Conservation (phyloP, 805 yeast species). For the Cyberlindnera americana region DNA sequence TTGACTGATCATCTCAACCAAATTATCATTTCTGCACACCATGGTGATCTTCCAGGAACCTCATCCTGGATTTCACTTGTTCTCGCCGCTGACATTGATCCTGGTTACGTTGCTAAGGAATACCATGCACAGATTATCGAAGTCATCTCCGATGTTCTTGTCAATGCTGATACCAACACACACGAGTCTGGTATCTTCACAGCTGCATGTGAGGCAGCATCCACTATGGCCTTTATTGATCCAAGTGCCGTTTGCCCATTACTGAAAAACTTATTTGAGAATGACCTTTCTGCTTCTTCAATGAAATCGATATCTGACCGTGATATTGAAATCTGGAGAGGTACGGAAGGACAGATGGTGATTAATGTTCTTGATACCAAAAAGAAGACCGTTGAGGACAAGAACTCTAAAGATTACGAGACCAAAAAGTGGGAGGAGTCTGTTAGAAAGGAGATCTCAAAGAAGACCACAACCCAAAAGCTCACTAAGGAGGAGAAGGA, state of each 20-base stretch:
- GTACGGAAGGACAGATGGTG: slow-evolving; percentile 66
- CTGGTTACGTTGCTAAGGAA: slow-evolving; percentile 49
- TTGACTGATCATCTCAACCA: slow-evolving; percentile 35
- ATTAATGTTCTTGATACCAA: slow-evolving; percentile 53
- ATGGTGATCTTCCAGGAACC: slow-evolving; percentile 36
- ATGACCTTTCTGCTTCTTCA: slow-evolving; percentile 34
- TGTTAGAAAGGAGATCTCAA: slow-evolving; percentile 69
- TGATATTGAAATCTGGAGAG: slow-evolving; percentile 62
- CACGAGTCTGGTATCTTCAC: slow-evolving; percentile 40
- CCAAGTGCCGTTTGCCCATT: slow-evolving; percentile 55
- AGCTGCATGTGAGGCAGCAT: slow-evolving; percentile 48
- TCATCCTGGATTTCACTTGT: slow-evolving; percentile 76
- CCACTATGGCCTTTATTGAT: slow-evolving; percentile 52
- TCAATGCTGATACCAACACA: slow-evolving; percentile 13
- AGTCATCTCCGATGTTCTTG: slow-evolving; percentile 21
- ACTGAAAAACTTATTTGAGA: slow-evolving; percentile 39
- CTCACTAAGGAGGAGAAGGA: slow-evolving; percentile 74
- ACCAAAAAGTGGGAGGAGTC: slow-evolving; percentile 87
- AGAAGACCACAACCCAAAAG: slow-evolving; percentile 48
- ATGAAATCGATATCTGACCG: slow-evolving; percentile 38
- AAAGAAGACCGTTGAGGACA: slow-evolving; percentile 48
- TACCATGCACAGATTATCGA: slow-evolving; percentile 24
- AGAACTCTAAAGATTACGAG: slow-evolving; percentile 81
- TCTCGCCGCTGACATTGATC: slow-evolving; percentile 57
- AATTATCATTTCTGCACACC: slow-evolving; percentile 44